Base-by-base conservation (phyloP, 202 grass and related monocot genomes). In the Eragrostis tef region DNA sequence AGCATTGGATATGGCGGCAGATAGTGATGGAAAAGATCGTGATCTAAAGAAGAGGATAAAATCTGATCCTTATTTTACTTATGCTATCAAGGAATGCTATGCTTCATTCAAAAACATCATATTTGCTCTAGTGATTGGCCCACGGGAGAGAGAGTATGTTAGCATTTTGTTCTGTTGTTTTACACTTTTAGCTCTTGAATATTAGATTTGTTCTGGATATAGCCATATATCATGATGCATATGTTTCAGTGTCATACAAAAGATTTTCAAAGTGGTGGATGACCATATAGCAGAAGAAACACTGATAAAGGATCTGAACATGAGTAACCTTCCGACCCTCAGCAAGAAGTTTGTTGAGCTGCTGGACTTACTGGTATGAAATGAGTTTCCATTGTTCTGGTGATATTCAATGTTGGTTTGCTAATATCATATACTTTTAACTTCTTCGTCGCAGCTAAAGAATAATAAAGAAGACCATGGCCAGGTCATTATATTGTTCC, bases 1-100 rank as follows among this genome's bases (percentile, higher is more conserved):
- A 88, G 94, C 94, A 70, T 77, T 98, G 71, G 90, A 98, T 83
- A 98, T 98, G 94, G 92, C 94, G 19, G 87, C 89, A 79, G 94
- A 98, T 61, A 94, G 94, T 79, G 75, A 79, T 62, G 90, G 92
- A 84, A 94, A 90, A 82, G 90, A 98, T 66, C 84, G 84, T 56
- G 94, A 98, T 86, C 88, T 98, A 26, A 90, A 71, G 83, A 98
- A 94, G 77, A 86, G 94, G 86, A 80, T 98, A 58, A 59, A 80
- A 29, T 81, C 84, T 3, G 94, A 98, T 64, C 42, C 26, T 41
- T 98, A 98, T 90, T 94, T 93, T 88, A 78, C 42, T 80, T 94
- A 56, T 72, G 92, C 94, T 88, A 90, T 98, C 85, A 84, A 75
- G 78, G 94, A 98, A 86, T 98, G 94, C 76, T 98, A 94, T 41